Conservation (phyloP, 768 basidiomycete genomes). For the Leccinum disarticulatum region DNA sequence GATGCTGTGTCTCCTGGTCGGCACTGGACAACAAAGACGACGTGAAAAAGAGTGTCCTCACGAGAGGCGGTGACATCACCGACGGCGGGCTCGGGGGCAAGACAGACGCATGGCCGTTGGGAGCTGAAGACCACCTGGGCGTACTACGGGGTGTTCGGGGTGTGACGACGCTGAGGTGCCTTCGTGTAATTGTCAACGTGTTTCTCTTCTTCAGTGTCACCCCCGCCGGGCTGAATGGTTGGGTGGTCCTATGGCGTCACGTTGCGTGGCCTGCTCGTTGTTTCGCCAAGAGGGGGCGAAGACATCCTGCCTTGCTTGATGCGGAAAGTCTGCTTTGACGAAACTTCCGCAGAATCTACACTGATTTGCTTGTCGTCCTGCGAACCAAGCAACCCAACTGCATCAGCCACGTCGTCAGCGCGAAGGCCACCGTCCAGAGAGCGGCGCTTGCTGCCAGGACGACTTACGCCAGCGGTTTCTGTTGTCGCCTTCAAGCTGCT, state of each 20-base stretch:
- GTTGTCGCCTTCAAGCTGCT: slow-evolving; percentile 1
- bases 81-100: slow-evolving; percentile 58
- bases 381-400: background rate
- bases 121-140: slow-evolving; percentile 15
- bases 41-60: slow-evolving; percentile 56
- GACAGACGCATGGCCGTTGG: slow-evolving; percentile 36
- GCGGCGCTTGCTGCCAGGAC: background rate
- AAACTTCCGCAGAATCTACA: background rate
- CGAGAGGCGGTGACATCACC: slow-evolving; percentile 56
- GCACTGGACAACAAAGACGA: slow-evolving; percentile 14
- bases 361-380: background rate
- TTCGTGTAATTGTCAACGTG: slow-evolving; percentile 15
- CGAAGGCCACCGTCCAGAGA: slow-evolving; percentile 5
- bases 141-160: slow-evolving; percentile 11
- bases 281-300: background rate
- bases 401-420: background rate
- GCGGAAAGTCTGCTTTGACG: background rate
- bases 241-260: slow-evolving; percentile 10
- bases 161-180: slow-evolving; percentile 26
- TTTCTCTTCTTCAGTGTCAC: background rate
- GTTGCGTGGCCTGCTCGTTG: background rate
- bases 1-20: slow-evolving; percentile 34
- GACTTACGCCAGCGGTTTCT: background rate
- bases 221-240: background rate
- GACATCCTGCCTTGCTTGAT: background rate